Evolutionary conservation across 2,329 filamentous ascomycete species (phyloP).

Genomic region (Fusarium praegraminearum): DNA sequence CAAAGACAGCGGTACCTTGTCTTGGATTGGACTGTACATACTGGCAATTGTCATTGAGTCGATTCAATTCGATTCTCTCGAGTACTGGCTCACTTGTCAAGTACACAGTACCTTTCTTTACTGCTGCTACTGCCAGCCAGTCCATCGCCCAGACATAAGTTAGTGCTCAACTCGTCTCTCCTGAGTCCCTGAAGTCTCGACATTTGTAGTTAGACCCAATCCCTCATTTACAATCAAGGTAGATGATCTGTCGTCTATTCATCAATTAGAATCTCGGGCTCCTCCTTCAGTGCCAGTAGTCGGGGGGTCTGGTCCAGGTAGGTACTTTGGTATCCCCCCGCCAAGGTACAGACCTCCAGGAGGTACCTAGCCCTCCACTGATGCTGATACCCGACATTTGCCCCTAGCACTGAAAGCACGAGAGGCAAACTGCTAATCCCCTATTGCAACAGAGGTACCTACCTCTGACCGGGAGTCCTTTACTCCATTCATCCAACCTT

Average conservation of each 20-base stretch:
- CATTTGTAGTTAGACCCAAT: conserved; percentile 21
- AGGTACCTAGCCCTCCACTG: conserved; percentile 3
- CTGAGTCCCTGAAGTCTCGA: background rate
- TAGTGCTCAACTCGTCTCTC: conserved; percentile 11
- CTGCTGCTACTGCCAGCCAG: conserved; percentile 29
- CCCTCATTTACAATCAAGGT: conserved; percentile 9
- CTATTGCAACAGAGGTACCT: conserved; percentile 27
- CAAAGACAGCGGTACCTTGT: conserved; percentile 25
- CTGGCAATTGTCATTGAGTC: conserved; percentile 20
- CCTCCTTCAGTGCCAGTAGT: background rate
- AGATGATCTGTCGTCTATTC: conserved; percentile 27
- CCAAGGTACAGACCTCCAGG: background rate
- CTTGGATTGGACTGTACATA: conserved; percentile 10
- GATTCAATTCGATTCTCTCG: conserved; percentile 5
- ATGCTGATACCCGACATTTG: conserved; percentile 33
- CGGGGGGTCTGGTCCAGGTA: conserved; percentile 7
- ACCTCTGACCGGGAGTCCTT: conserved; percentile 22
- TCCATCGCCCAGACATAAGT: conserved; percentile 15
- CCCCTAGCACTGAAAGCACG: conserved; percentile 22
- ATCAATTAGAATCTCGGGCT: conserved; percentile 8
- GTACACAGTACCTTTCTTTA: background rate
- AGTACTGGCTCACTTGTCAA: background rate
- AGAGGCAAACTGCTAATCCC: conserved; percentile 26
- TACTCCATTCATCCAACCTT: conserved; percentile 6
- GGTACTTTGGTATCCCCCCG: background rate